Evolutionary conservation across 345 rosid genomes (phyloP), one percentile per base, ranked within the genome.

Genomic region (Populus simonii): DNA sequence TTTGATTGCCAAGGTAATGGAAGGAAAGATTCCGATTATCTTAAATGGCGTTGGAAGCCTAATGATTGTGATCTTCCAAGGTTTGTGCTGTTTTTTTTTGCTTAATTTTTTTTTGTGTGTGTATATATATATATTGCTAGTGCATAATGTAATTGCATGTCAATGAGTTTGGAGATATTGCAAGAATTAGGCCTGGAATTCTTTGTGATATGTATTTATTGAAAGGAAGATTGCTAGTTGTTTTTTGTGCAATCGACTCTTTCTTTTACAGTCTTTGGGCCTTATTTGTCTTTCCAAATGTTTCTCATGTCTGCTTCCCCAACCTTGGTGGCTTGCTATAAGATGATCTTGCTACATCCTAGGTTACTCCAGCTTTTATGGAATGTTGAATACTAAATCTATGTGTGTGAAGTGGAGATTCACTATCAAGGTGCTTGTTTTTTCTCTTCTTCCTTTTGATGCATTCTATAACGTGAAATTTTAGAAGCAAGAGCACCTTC

Each of bases 31-130:
- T 86, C 92, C 0, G 89, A 84, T 9, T 96, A 92, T 88, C 83
- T 93, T 27, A 77, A 79, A 47, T 93, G 96, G 99, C 86, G 89
- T 39, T 96, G 99, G 99, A 89, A 92, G 88, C 99, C 99, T 39
- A 82, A 96, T 66, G 96, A 79, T 62, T 96, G 98, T 80, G 92
- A 92, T 80, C 98, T 93, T 73, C 99, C 98, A 25, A 96, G 97
- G 97, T 95, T 74, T 20, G 63, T 43, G 55, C n/a, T 20, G 35
- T 73, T 69, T 29, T 17, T 17, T 25, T 68, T 16, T 36, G 22
- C 23, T 5, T 51, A 11, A 11, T 1, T 35, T 31, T 20, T 33
- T 33, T 4, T 33, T 33, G 36, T 33, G 1, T 33, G 6, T 33
- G 0, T 3, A 0, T 33, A 7, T 7, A 3, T 61, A 2, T 9